Conservation (phyloP, 106 monocot species). For the Triglochin maritima region DNA sequence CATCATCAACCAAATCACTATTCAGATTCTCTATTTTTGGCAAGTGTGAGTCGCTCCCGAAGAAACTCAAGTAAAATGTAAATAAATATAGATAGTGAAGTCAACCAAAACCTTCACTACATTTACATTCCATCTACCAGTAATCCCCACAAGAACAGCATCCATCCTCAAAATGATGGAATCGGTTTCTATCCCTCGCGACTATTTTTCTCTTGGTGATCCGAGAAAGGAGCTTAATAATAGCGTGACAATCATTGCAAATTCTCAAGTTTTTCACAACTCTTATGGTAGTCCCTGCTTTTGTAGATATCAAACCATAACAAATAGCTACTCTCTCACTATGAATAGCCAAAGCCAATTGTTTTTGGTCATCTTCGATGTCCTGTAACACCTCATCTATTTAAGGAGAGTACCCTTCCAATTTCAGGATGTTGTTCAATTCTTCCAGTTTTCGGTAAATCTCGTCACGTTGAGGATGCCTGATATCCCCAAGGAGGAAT, state of each 20-base stretch:
- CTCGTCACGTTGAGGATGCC: conserved; percentile 34
- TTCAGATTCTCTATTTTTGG: too few relatives aligned
- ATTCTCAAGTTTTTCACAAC: conserved; percentile 44
- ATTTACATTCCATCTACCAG: conserved; percentile 12
- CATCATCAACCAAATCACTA: too few relatives aligned
- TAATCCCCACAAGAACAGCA: conserved; percentile 30
- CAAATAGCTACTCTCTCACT: conserved; percentile 46
- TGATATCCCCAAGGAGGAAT: conserved; percentile 45
- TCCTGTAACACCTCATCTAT: conserved; percentile 36
- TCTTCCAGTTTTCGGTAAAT: conserved; percentile 42
- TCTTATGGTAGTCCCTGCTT: conserved; percentile 23
- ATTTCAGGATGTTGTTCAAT: conserved; percentile 13
- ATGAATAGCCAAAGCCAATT: conserved; percentile 43
- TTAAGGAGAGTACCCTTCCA: conserved; percentile 28
- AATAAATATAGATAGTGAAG: too few relatives aligned
- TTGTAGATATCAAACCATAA: conserved; percentile 41
- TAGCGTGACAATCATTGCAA: conserved; percentile 40
- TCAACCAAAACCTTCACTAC: not conserved
- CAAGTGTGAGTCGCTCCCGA: too few relatives aligned
- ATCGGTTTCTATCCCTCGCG: conserved; percentile 37
- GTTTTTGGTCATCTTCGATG: conserved; percentile 33
- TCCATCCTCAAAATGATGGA: conserved; percentile 41
- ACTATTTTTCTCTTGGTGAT: conserved; percentile 35
- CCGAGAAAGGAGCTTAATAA: conserved; percentile 44
- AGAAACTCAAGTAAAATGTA: too few relatives aligned